phyloP scores from a whole-genome alignment of 768 basidiomycete genomes.

The Suillus tomentosus region DNA sequence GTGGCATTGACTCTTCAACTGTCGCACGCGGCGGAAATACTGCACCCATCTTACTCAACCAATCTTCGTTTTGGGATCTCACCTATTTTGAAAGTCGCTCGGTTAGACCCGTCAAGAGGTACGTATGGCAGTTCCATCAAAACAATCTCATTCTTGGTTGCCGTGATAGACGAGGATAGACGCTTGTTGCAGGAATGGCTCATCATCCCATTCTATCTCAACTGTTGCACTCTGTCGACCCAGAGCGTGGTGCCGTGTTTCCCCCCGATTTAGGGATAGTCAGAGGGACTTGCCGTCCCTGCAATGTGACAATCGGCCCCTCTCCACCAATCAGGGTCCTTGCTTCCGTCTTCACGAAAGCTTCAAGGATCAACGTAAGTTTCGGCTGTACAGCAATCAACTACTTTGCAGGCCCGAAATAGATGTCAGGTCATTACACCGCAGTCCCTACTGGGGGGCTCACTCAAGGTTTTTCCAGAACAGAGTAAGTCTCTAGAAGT shows the following conservation, averaged over 20 bases:
- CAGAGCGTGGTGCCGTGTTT: background rate
- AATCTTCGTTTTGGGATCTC: constrained; percentile 51
- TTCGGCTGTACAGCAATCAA: background rate
- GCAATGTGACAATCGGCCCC: background rate
- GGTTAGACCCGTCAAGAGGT: constrained; percentile 35
- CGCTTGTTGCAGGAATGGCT: constrained; percentile 15
- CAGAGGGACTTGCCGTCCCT: background rate
- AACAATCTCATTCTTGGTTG: constrained; percentile 19
- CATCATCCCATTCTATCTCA: constrained; percentile 11
- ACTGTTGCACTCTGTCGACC: background rate
- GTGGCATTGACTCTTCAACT: constrained; percentile 34
- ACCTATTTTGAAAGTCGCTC: constrained; percentile 34
- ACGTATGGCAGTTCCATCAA: constrained; percentile 33
- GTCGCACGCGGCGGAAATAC: constrained; percentile 37
- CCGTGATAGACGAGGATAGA: constrained; percentile 17
- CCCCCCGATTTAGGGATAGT: background rate
- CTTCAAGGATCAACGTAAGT: constrained; percentile 5
- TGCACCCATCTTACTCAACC: constrained; percentile 32
- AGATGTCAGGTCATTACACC: background rate
- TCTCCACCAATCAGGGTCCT: background rate
- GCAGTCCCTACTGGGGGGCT: background rate
- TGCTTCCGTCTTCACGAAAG: constrained; percentile 1
- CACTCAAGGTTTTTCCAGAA: background rate
- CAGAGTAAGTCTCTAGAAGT: constrained; percentile 6
- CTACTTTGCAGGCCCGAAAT: constrained; percentile 1